Evolutionary conservation across 1,284 basidiomycete genomes (phyloP), one percentile per base, ranked within the genome.

Genomic region (Cryptococcus neoformans): DNA sequence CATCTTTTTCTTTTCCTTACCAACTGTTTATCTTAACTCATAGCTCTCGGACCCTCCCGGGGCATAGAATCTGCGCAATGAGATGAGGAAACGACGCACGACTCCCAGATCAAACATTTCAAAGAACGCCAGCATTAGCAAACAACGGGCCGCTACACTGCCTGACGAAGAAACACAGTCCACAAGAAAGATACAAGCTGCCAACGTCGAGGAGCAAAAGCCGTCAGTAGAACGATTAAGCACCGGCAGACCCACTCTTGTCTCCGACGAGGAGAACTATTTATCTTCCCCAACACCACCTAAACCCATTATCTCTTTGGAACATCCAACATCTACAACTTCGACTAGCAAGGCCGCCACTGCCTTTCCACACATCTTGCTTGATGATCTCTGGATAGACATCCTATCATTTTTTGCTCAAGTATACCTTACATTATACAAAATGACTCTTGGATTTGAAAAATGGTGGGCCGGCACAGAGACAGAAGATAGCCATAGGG

Each of bases 391-490:
- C 39, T 51, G 37, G 36, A 28, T 51, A 11, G 17, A 16, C 4
- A 39, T 14, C 14, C 17, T 56, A 42, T 45, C 38, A 14, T 14
- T 56, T 9, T 12, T 53, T 8, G 44, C 44, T 28, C 55, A 56
- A 36, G 12, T 51, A 5, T 56, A 56, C 41, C n/a, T 56, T 11
- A 34, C 45, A 11, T 28, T 52, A 10, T 28, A 17, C 9, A 38
- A 49, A 10, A 58, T 58, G 56, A 34, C 45, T 2, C 34, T 58
- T 1, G 56, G 52, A 10, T 16, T 58, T 34, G 28, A 11, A 1
- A 44, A 35, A 10, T 54, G 51, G 56, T 54, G 39, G 46, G 48
- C 44, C 34, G 52, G 46, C 4, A 38, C 12, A 5, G 16, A 37
- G 17, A 38, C 16, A 37, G 44, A 49, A 16, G 44, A 39, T 35